Conservation (phyloP, 2,329 filamentous ascomycete genomes). For the Monilinia fructigena region DNA sequence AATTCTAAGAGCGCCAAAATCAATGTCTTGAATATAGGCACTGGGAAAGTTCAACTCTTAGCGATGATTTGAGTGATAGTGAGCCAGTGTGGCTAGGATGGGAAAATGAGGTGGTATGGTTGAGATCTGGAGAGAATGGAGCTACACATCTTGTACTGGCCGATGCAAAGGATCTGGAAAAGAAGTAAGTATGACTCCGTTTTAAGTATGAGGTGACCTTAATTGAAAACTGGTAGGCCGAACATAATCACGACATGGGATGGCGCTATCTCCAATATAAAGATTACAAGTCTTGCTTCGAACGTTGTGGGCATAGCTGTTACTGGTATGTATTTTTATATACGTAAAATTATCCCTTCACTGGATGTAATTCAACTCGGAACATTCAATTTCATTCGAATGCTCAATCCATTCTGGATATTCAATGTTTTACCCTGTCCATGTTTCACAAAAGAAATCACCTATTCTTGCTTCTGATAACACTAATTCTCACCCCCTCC, state of each 20-base stretch:
- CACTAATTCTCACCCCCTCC: background rate
- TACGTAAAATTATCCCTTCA: background rate
- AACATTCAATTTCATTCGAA: background rate
- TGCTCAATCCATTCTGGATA: background rate
- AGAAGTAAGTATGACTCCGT: conserved; percentile 31
- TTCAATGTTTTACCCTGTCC: background rate
- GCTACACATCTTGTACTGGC: conserved; percentile 36
- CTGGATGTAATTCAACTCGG: background rate
- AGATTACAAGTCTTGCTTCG: conserved; percentile 52
- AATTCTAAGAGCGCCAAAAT: conserved; percentile 69
- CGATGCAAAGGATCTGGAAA: conserved; percentile 34
- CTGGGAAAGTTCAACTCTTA: conserved; percentile 65
- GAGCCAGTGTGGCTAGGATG: conserved; percentile 71
- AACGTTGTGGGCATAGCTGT: conserved; percentile 55
- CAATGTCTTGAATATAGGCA: conserved; percentile 66
- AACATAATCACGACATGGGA: conserved; percentile 50
- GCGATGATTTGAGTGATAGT: conserved; percentile 61
- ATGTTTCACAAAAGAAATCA: background rate
- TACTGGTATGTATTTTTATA: conserved; percentile 40
- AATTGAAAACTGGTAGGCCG: conserved; percentile 39
- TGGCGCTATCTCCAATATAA: conserved; percentile 58
- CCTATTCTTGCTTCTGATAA: background rate
- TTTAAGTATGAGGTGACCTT: background rate
- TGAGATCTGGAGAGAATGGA: conserved; percentile 55
- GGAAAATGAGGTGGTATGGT: conserved; percentile 36